A percentile compares a stretch with the other conserved stretches of the same genome.
Evolutionary conservation across 148 eudicot species (phyloP).

Genomic region (Rhododendron mucronatum): DNA sequence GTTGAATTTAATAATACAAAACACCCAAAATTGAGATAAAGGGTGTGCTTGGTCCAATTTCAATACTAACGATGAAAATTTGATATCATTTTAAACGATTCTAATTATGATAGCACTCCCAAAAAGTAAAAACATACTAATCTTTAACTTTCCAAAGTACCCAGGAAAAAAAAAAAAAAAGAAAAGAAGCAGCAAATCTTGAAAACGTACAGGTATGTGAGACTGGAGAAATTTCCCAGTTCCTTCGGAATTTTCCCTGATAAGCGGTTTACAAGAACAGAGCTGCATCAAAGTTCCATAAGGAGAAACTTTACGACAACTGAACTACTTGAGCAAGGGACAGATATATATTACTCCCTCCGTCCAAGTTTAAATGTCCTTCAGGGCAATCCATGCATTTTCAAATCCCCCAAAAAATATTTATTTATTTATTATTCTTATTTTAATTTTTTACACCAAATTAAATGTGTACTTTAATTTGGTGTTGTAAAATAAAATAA

Average conservation of each 20-base stretch:
- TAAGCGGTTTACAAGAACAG: constrained; percentile 61
- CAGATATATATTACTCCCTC: no score
- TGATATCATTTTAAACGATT: neutral
- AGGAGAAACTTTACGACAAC: neutral
- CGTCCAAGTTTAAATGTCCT: no score
- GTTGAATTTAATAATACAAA: neutral
- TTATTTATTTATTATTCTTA: no score
- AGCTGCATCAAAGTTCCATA: constrained; percentile 39
- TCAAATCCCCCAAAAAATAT: no score
- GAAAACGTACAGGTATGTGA: constrained; percentile 55
- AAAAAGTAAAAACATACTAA: neutral
- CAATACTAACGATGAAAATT: neutral
- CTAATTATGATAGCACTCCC: neutral
- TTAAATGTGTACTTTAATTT: no score
- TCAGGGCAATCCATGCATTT: no score
- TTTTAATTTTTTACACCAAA: no score
- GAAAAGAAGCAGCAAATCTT: neutral
- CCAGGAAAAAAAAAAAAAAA: no score
- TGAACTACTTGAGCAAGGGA: no score
- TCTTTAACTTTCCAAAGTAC: no score
- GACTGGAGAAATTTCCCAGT: constrained; percentile 51
- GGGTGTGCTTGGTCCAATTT: neutral
- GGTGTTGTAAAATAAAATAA: no score
- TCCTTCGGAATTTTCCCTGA: constrained; percentile 62
- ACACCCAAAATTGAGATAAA: neutral